Conservation (phyloP, 75 land plant genomes). For the Picea sitchensis region DNA sequence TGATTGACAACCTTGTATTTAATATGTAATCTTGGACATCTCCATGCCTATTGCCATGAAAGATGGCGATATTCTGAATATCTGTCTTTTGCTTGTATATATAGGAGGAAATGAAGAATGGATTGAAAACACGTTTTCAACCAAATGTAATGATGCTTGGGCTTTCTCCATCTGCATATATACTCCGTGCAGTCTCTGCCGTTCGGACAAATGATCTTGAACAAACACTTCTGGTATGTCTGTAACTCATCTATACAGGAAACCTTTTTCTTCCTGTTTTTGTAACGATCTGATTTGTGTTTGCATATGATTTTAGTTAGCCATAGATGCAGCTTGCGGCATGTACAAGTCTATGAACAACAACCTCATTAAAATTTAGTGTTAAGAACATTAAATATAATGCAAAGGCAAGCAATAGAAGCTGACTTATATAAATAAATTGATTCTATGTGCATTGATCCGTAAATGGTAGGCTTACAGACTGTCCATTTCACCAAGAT, state of each 20-base stretch:
- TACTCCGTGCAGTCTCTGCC: conserved; percentile 69
- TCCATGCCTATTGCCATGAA: not conserved
- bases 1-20: not conserved
- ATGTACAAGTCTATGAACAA: not conserved
- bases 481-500: too few species aligned
- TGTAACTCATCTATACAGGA: not conserved
- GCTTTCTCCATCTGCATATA: conserved; percentile 83
- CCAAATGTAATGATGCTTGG: conserved; percentile 82
- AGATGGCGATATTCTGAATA: not conserved
- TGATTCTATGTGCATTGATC: not conserved
- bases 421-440: not conserved
- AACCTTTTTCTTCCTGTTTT: not conserved
- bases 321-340: not conserved
- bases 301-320: not conserved
- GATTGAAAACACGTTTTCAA: conserved; percentile 46
- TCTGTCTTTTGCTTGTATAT: conserved; percentile 7
- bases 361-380: not conserved
- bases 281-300: not conserved
- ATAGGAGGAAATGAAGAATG: conserved; percentile 51
- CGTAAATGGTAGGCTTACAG: too few species aligned
- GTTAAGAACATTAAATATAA: not conserved
- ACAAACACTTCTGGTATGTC: conserved; percentile 85
- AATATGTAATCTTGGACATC: not conserved
- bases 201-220: conserved; percentile 92
- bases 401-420: not conserved